phyloP scores from a whole-genome alignment of 352 stramenopile genomes.

The Globisporangium paddicum region DNA sequence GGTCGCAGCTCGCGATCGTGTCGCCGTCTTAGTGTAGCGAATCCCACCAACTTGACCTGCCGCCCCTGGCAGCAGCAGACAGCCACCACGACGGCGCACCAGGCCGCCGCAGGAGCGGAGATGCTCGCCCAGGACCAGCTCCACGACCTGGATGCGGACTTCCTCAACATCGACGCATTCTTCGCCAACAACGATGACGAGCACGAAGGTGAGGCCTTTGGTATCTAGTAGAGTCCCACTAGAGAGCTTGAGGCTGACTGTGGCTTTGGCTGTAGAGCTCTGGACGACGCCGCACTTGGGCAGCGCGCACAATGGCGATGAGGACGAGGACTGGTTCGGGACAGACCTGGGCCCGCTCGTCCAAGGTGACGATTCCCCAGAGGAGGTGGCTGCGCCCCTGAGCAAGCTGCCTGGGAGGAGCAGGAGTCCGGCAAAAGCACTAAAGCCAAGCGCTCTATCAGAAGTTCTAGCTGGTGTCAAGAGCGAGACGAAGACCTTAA shows the following conservation, averaged over 20 bases:
- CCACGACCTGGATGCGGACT: constrained; percentile 24
- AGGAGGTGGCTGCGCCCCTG: not conserved
- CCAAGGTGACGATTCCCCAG: not conserved
- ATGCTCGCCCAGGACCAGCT: constrained; percentile 22
- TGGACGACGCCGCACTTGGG: constrained; percentile 11
- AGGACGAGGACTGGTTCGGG: constrained; percentile 9
- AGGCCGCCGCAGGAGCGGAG: constrained; percentile 1
- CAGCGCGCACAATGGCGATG: not conserved
- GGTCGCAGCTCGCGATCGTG: not conserved
- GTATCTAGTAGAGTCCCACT: too few species aligned
- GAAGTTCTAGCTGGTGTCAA: not conserved
- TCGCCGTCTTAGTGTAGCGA: not conserved
- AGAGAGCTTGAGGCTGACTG: not conserved
- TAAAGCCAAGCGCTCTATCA: not conserved
- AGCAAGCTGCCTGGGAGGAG: not conserved
- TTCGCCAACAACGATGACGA: constrained; percentile 22
- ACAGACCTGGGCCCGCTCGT: constrained; percentile 4
- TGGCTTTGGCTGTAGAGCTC: constrained; percentile 9
- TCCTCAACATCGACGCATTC: constrained; percentile 31
- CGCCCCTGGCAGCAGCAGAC: constrained; percentile 5
- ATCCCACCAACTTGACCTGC: not conserved
- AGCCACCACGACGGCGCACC: constrained; percentile 5
- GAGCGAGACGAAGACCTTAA: constrained; percentile 7
- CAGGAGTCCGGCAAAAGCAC: not conserved
- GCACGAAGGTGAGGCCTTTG: constrained; percentile 14